phyloP scores from a whole-genome alignment of 1,284 basidiomycete species.

The Austroboletus novae-zelandiae region DNA sequence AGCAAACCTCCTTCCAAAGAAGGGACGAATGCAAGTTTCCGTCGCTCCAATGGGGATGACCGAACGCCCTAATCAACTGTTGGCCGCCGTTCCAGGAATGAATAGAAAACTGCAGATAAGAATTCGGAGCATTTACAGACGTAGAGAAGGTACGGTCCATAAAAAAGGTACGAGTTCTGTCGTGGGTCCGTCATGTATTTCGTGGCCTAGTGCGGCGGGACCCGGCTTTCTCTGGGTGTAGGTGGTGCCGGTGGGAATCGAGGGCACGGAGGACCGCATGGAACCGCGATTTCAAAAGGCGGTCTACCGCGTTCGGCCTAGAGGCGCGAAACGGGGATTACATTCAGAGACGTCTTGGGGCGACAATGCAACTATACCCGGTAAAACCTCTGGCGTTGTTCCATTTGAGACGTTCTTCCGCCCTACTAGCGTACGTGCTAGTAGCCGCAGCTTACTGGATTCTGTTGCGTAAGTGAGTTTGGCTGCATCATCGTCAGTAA shows the following conservation, averaged over 20 bases:
- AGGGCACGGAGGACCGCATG: conserved; percentile 1
- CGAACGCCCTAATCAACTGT: background rate
- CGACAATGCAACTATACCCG: conserved; percentile 2
- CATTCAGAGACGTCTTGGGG: background rate
- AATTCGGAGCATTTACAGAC: background rate
- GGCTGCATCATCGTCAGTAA: background rate
- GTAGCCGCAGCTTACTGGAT: background rate
- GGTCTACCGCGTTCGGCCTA: background rate
- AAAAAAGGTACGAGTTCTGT: background rate
- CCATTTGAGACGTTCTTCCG: background rate
- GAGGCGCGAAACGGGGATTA: background rate
- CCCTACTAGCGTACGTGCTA: background rate
- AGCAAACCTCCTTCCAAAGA: conserved; percentile 10
- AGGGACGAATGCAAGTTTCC: background rate
- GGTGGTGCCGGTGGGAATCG: conserved; percentile 8
- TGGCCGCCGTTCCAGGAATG: background rate
- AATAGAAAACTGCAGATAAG: background rate
- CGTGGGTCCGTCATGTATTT: conserved; percentile 1
- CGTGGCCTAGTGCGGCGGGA: background rate
- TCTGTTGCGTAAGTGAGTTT: background rate
- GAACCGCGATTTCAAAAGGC: conserved; percentile 1
- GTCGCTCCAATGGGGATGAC: conserved; percentile 5
- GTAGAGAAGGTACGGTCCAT: conserved; percentile 3
- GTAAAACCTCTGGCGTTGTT: conserved; percentile 2
- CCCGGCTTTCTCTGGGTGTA: background rate